These are phyloP conservation scores for Podospora appendiculata DNA, from an alignment of 495 filamentous ascomycete species.

Conservation along the genomic window DNA sequence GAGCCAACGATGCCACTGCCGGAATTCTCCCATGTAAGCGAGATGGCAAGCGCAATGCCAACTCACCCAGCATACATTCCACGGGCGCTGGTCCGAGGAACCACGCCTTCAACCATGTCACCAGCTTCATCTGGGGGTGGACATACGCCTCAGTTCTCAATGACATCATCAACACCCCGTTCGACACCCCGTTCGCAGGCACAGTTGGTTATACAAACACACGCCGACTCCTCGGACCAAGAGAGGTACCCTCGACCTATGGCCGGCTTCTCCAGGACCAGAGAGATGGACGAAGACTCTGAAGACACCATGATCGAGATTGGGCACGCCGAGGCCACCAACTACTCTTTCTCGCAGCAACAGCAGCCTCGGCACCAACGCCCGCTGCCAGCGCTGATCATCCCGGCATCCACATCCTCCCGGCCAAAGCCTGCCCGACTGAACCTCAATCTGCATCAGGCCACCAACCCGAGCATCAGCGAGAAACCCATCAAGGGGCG, in stretches of 20 bases:
- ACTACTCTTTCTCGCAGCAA: neutral
- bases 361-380: neutral
- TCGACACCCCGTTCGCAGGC: neutral
- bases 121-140: slow-evolving; percentile 1
- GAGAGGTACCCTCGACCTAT: too few species aligned
- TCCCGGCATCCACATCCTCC: slow-evolving; percentile 1
- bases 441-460: slow-evolving; percentile 2
- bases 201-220: neutral
- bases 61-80: slow-evolving; percentile 43
- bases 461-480: neutral
- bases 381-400: neutral
- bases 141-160: slow-evolving; percentile 4
- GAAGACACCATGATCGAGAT: too few species aligned
- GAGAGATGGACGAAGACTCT: too few species aligned
- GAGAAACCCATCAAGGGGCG: neutral
- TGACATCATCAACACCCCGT: neutral
- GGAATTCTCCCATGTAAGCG: slow-evolving; percentile 5
- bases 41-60: slow-evolving; percentile 27
- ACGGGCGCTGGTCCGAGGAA: slow-evolving; percentile 22
- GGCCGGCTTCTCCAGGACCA: too few species aligned
- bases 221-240: too few species aligned
- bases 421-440: slow-evolving; percentile 2
- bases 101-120: slow-evolving; percentile 11
- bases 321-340: neutral
- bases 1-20: too few species aligned